Evolutionary conservation across 257 asterid genomes (phyloP).

Genomic region (Gentiana macrophylla): DNA sequence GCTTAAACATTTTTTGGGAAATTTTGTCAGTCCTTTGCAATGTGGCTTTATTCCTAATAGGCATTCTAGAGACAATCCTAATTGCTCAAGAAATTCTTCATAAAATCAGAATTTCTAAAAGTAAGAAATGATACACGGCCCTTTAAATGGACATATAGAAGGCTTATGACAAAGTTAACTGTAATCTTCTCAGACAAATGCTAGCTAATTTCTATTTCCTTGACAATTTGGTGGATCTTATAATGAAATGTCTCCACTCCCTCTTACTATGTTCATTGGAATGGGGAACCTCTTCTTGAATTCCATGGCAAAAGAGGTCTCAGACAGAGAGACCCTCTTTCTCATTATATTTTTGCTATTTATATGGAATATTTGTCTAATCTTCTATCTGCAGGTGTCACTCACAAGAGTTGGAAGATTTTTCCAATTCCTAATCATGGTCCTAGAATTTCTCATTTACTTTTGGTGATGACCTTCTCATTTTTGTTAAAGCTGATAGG

Average conservation of each 20-base stretch:
- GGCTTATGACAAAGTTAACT: background rate
- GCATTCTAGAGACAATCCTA: background rate
- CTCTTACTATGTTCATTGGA: background rate
- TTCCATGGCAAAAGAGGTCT: background rate
- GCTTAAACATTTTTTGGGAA: background rate
- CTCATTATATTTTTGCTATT: background rate
- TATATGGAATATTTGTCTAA: background rate
- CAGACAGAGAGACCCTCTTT: background rate
- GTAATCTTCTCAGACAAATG: background rate
- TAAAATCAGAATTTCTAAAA: background rate
- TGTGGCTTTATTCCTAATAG: background rate
- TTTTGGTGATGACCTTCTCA: background rate
- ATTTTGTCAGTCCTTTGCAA: background rate
- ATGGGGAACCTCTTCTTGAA: background rate
- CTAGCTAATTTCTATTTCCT: background rate
- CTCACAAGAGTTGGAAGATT: background rate
- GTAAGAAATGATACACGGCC: background rate
- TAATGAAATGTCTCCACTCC: background rate
- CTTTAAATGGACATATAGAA: background rate
- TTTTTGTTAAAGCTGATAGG: background rate
- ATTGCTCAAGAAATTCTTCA: background rate
- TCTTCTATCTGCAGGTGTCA: background rate
- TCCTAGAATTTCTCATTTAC: background rate
- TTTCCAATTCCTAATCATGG: background rate
- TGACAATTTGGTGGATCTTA: background rate